Conservation (phyloP, 345 rosid species). For the Syzygium grande region DNA sequence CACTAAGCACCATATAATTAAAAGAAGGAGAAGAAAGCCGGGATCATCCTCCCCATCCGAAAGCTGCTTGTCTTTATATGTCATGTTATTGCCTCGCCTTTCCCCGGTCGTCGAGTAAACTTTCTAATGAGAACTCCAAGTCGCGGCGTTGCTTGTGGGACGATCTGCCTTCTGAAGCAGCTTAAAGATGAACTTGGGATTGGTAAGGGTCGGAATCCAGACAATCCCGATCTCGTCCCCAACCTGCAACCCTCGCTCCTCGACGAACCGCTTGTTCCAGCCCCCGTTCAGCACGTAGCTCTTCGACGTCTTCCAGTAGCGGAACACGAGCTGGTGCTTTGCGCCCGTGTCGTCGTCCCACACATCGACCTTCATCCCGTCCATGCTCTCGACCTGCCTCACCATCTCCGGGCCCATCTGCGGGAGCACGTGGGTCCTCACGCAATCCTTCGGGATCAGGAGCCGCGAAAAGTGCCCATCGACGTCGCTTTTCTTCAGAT, state of each 20-base stretch:
- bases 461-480: neutral
- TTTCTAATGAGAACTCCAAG: too few species aligned
- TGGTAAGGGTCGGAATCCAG: too few species aligned
- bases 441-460: neutral
- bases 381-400: neutral
- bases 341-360: neutral
- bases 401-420: neutral
- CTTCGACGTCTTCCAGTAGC: neutral
- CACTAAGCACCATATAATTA: too few species aligned
- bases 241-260: neutral
- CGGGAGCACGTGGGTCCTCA: neutral
- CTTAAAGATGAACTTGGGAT: too few species aligned
- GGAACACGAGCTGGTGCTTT: neutral
- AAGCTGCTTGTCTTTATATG: too few species aligned
- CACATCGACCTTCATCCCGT: neutral
- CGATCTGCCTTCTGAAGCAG: too few species aligned
- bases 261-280: neutral
- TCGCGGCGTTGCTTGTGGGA: too few species aligned
- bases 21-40: too few species aligned
- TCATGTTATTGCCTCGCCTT: too few species aligned
- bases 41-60: too few species aligned
- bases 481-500: neutral
- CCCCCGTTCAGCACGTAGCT: neutral
- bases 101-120: too few species aligned
- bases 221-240: neutral